Evolutionary conservation across 441 rosid species (phyloP), one percentile per base, ranked within the genome.

Genomic region (Biscutella laevigata): DNA sequence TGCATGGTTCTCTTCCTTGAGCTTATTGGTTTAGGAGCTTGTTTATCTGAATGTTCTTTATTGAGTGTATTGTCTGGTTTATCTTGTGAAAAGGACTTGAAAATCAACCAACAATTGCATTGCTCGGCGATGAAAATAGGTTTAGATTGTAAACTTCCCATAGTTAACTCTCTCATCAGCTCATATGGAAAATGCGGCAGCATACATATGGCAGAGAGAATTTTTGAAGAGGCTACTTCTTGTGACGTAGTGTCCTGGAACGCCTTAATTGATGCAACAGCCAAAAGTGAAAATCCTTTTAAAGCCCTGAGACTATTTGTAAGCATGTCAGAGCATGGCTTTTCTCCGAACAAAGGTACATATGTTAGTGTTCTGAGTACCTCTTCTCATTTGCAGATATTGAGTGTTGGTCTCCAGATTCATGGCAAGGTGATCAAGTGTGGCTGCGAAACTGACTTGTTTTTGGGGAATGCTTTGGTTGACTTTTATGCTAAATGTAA

Each of bases 231-330:
- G 35, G 51, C 72, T 26, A 17, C 6, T n/a, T 41, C 59, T 16
- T 65, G 63, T 62, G 94, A 84, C 53, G 22, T 69, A 58, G 87
- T 82, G 30, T 79, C 94, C 3, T 82, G 95, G 94, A 90, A 90
- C 69, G 70, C 83, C 4, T 37, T 79, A 26, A 73, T 81, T 32
- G 66, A 74, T 41, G 89, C 81, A 41, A 32, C 72, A 60, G 82
- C 72, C 44, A 77, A 70, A 45, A 42, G 68, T 42, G 62, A 57
- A 32, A 62, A 63, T 33, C 86, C 80, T 11, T 57, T 38, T 37
- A 74, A 59, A 69, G 81, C 89, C 46, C 44, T 84, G 20, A 66
- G 65, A 20, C 46, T 63, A 48, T 80, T 77, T 55, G 20, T 42
- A 32, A 69, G 64, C 32, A 77, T 86, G 88, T 39, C 56, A 22